Percentiles rank a stretch among this genome's conserved stretches.
Conservation (phyloP, 495 filamentous ascomycete genomes). For the Alectoria sarmentosa region DNA sequence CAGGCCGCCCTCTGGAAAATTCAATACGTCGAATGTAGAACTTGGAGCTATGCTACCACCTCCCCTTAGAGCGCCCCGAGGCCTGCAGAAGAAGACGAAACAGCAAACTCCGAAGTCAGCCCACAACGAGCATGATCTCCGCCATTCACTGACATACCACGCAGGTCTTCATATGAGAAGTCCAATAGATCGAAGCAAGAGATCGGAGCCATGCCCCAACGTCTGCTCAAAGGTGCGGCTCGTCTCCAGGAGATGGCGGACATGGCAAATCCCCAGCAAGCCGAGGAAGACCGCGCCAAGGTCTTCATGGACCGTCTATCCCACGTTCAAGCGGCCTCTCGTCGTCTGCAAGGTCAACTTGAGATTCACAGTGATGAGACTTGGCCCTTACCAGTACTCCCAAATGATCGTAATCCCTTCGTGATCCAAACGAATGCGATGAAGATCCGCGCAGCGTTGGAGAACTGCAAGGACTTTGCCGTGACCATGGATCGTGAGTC, state of each 20-base stretch:
- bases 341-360: constrained; percentile 11
- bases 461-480: constrained; percentile 9
- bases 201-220: background rate
- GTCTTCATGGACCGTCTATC: constrained; percentile 10
- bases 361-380: constrained; percentile 4
- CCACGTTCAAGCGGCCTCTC: constrained; percentile 12
- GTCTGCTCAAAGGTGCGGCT: constrained; percentile 3
- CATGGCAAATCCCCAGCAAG: constrained; percentile 1
- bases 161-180: background rate
- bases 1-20: background rate
- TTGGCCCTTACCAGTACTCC: constrained; percentile 6
- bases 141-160: background rate
- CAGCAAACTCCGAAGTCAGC: background rate
- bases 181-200: background rate
- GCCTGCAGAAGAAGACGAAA: background rate
- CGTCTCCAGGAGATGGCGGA: constrained; percentile 16
- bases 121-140: background rate
- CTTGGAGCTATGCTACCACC: constrained; percentile 3
- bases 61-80: background rate
- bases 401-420: background rate
- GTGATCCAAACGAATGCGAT: background rate
- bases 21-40: background rate
- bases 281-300: constrained; percentile 9
- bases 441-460: background rate
- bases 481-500: constrained; percentile 1